A percentile compares a stretch with the other conserved stretches of the same genome.
Evolutionary conservation across 108 stramenopile genomes (phyloP).

Genomic region (Mayamaea pseudoterrestris): DNA sequence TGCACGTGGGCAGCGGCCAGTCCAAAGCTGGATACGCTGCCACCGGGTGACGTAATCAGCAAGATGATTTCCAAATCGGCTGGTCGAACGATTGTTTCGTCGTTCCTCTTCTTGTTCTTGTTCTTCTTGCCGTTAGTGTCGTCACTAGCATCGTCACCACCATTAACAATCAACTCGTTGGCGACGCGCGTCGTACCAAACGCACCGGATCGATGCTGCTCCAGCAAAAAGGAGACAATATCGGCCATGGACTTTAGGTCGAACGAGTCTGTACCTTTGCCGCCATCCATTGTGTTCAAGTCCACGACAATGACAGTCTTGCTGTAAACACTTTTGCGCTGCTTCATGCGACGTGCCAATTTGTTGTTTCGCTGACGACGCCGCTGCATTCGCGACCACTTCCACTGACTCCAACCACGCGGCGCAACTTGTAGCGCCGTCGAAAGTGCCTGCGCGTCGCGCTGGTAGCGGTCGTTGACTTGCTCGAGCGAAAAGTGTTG

Average conservation of each 20-base stretch:
- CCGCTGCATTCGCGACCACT: slow-evolving; percentile 12
- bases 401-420: slow-evolving; percentile 21
- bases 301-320: slow-evolving; percentile 58
- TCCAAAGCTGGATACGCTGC: slow-evolving; percentile 59
- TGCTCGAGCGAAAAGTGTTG: slow-evolving; percentile 57
- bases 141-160: too few species aligned
- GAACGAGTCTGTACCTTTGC: slow-evolving; percentile 22
- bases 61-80: slow-evolving; percentile 47
- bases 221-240: slow-evolving; percentile 49
- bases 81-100: too few species aligned
- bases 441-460: slow-evolving; percentile 41
- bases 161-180: too few species aligned
- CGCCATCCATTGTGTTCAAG: too few species aligned
- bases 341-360: slow-evolving; percentile 5
- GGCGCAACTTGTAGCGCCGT: slow-evolving; percentile 39
- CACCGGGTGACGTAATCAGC: slow-evolving; percentile 52
- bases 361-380: slow-evolving; percentile 3
- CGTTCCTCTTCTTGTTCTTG: too few species aligned
- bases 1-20: slow-evolving; percentile 57
- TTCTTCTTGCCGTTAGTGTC: too few species aligned
- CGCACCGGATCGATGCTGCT: slow-evolving; percentile 34
- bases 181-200: slow-evolving; percentile 14
- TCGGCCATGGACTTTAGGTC: slow-evolving; percentile 46
- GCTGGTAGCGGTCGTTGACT: slow-evolving; percentile 62
- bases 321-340: slow-evolving; percentile 18